These are phyloP conservation scores for Xylaria grammica DNA, from an alignment of 495 filamentous ascomycete species.

Conservation along the genomic window DNA sequence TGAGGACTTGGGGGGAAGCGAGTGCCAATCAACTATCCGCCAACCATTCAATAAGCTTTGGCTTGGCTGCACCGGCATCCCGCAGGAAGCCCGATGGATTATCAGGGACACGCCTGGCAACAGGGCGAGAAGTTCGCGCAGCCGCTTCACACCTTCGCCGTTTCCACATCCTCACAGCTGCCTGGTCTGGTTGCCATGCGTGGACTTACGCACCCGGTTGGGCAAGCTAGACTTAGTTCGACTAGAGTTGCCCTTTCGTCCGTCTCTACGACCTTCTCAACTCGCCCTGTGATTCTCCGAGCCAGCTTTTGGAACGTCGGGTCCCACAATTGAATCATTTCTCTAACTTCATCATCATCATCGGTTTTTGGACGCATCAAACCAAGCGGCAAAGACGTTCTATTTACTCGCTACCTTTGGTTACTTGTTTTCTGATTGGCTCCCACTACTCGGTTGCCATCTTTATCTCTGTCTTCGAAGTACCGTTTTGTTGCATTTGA, in stretches of 20 bases:
- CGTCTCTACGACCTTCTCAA: background rate
- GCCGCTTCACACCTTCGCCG: background rate
- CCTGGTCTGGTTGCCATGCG: background rate
- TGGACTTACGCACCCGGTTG: background rate
- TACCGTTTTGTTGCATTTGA: background rate
- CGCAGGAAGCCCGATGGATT: background rate
- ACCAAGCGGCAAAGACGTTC: conserved; percentile 10
- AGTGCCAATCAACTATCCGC: background rate
- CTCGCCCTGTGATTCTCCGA: background rate
- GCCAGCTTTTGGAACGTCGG: background rate
- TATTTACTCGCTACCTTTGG: conserved; percentile 18
- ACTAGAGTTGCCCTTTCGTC: background rate
- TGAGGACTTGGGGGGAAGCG: background rate
- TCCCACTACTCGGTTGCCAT: conserved; percentile 19
- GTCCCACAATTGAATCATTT: conserved; percentile 8
- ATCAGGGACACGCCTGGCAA: background rate
- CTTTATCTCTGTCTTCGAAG: conserved; percentile 1
- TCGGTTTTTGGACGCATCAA: conserved; percentile 18
- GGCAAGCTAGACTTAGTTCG: background rate
- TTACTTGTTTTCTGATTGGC: background rate
- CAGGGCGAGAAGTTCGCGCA: background rate
- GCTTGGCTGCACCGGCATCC: background rate
- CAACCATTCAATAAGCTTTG: background rate
- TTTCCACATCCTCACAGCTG: background rate
- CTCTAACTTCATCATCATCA: conserved; percentile 19